Evolutionary conservation across 345 rosid species (phyloP), one percentile per base, ranked within the genome.

Genomic region (Dovyalis caffra): DNA sequence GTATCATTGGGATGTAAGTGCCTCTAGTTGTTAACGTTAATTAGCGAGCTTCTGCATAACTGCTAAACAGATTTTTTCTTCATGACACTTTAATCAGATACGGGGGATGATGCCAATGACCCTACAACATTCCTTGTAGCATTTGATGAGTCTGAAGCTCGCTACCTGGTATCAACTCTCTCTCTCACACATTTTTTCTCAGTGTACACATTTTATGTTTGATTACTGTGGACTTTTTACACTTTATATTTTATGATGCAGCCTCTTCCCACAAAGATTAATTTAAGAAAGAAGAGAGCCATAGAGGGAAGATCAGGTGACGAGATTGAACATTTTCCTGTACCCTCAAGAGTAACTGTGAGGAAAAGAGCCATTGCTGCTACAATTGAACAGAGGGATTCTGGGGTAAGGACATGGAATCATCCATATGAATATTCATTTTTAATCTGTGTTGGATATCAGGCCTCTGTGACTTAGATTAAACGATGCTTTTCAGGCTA

Each of bases 1-100:
- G 79, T 95, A 95, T 85, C 71, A 87, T 40, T 95, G 99, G 99
- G 90, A 91, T 86, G 99, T 95, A 90, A 53, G 99, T 90, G 64
- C 64, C 37, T 5, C 72, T 11, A 15, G 12, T 25, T 34, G 5
- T 20, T 53, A 69, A 28, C 3, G 3, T 18, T 15, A 32, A 25
- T 5, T 71, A 65, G 21, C 34, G 66, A 71, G 63, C 28, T 56
- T 47, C 18, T 7, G 32, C 78, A 38, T 34, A 26, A 37, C 16
- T 62, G 53, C 34, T 80, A 57, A 60, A 38, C 64, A 66, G 47
- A 78, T 6, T 43, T 74, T 40, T 75, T 43, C 26, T 60, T 74
- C 73, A 32, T 65, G 63, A 37, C 75, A 25, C 31, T 66, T 70
- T 72, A 72, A 68, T 87, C 83, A 93, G 99, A 84, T 91, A 43